Evolutionary conservation across 257 asterid species (phyloP), one percentile per base, ranked within the genome.

Genomic region (Cordia subcordata): DNA sequence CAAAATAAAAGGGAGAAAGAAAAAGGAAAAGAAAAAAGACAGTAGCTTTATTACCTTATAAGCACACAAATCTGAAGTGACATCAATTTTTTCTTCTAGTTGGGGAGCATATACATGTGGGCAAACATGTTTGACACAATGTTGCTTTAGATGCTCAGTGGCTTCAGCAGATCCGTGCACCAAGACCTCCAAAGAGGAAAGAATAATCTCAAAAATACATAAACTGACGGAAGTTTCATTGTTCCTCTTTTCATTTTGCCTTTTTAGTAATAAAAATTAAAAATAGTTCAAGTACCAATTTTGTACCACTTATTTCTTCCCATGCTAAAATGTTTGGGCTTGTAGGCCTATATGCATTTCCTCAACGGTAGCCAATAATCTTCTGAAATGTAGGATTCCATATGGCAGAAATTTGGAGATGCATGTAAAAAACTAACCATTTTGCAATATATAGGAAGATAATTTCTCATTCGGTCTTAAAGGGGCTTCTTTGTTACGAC

Each of bases 91-190:
- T 80, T 88, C 99, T 75, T 85, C 99, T 65, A 88, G 73, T 70
- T 85, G 96, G 61, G 99, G 99, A 77, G 97, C 97, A 77, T 81
- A 82, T 58, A 88, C 96, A 71, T 88, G 81, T 0, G 90, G 90
- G 64, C 99, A 88, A 61, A 92, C 95, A 70, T 75, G 75, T 66
- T 88, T 82, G 73, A 81, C 52, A 80, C 96, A 88, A 65, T 91
- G 92, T 62, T 91, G 90, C 85, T 85, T 91, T 79, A 91, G 76
- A 81, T 88, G 96, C 77, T 88, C 99, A 1, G 99, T 92, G 78
- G 99, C 96, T 80, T 92, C 99, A 15, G 99, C 99, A 61, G 99
- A 88, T 71, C 96, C 97, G 70, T 92, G 96, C 77, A 92, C 99
- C 86, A 92, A 79, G 62, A 91, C 98, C 98, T 88, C 45, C 66